Conservation (phyloP, 2,329 filamentous ascomycete species). For the Claviceps fusiformis region DNA sequence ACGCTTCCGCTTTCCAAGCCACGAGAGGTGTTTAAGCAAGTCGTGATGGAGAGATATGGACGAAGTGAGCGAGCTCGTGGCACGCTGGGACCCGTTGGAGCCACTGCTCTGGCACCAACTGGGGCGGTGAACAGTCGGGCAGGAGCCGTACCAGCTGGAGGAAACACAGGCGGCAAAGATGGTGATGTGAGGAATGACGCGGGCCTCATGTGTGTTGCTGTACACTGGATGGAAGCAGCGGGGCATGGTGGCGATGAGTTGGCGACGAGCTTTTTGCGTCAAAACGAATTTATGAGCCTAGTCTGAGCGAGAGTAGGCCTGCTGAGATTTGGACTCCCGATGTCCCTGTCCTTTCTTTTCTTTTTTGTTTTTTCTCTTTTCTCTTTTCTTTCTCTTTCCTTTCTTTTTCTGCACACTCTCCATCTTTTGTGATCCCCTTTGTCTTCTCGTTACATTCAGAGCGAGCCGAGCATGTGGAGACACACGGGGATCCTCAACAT, state of each 20-base stretch:
- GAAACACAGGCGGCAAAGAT: constrained; percentile 20
- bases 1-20: constrained; percentile 75
- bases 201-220: constrained; percentile 80
- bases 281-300: constrained; percentile 35
- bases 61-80: constrained; percentile 20
- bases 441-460: too few species aligned
- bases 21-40: constrained; percentile 78
- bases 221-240: constrained; percentile 94
- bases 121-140: constrained; percentile 11
- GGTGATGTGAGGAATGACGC: constrained; percentile 58
- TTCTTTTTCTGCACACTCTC: too few species aligned
- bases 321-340: too few species aligned
- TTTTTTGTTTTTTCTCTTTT: too few species aligned
- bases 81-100: constrained; percentile 11
- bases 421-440: too few species aligned
- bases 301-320: constrained; percentile 9
- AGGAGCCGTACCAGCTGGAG: constrained; percentile 10
- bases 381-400: too few species aligned
- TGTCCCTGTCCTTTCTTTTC: too few species aligned
- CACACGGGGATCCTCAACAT: too few species aligned
- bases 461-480: too few species aligned
- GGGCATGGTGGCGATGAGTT: constrained; percentile 76
- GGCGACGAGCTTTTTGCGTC: constrained; percentile 68
- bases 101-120: constrained; percentile 1
- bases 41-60: constrained; percentile 61